phyloP scores from a whole-genome alignment of 2,329 filamentous ascomycete genomes.

The Samsoniella hepiali region DNA sequence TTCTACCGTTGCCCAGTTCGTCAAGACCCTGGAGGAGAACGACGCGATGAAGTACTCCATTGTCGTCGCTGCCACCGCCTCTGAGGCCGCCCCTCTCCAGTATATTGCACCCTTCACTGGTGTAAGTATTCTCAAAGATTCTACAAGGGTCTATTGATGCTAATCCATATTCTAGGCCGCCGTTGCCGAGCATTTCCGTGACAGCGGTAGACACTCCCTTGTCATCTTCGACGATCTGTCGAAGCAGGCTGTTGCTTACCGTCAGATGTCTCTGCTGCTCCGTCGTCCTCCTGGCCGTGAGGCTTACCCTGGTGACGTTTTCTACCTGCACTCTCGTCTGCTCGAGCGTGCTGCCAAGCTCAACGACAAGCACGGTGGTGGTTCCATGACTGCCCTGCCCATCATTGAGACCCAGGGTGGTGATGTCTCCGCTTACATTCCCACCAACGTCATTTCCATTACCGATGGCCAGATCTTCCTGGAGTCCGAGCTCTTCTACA shows the following conservation, averaged over 20 bases:
- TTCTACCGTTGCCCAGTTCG: constrained; percentile 97
- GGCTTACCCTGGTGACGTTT: constrained; percentile 98
- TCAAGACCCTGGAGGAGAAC: constrained; percentile 99
- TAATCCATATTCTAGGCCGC: neutral
- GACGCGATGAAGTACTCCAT: constrained; percentile 98
- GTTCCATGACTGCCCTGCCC: constrained; percentile 94
- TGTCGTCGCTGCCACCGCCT: constrained; percentile 92
- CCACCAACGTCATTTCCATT: constrained; percentile 99
- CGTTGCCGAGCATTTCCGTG: constrained; percentile 71
- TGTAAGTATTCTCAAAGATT: constrained; percentile 23
- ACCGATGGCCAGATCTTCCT: constrained; percentile 99
- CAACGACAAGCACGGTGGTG: constrained; percentile 90
- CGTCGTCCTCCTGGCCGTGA: constrained; percentile 98
- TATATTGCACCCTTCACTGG: constrained; percentile 93
- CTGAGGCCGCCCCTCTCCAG: constrained; percentile 92
- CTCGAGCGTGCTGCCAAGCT: constrained; percentile 99
- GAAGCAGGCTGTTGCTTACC: constrained; percentile 97
- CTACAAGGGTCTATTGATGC: constrained; percentile 25
- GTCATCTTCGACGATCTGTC: constrained; percentile 93
- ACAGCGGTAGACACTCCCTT: constrained; percentile 83
- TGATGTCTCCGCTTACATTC: constrained; percentile 99
- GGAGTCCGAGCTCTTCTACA: constrained; percentile 99
- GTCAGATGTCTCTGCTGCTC: constrained; percentile 97
- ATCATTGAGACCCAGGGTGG: constrained; percentile 99
- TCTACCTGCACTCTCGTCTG: constrained; percentile 99